A percentile compares a stretch with the other conserved stretches of the same genome.
phyloP scores from a whole-genome alignment of 1,139 yeast genomes.

The Geotrichum bryndzae region DNA sequence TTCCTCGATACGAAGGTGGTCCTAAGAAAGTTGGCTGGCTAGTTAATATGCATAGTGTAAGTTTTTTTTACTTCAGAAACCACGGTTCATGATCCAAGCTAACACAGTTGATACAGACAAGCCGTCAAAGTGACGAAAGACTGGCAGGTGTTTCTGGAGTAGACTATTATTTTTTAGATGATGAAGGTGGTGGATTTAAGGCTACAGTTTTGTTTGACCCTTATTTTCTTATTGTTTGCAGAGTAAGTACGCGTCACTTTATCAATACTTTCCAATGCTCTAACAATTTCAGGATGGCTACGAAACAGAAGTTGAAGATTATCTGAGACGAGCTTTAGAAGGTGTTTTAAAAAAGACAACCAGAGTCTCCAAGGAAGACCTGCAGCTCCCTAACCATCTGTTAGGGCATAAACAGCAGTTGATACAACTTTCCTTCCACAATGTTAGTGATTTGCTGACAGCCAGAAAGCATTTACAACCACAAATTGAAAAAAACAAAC shows the following conservation, averaged over 20 bases:
- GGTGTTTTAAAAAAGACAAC: slow-evolving; percentile 50
- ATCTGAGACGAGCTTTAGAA: slow-evolving; percentile 63
- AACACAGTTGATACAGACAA: slow-evolving; percentile 34
- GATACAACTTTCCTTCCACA: slow-evolving; percentile 66
- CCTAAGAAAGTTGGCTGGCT: slow-evolving; percentile 81
- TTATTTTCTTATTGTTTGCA: slow-evolving; percentile 70
- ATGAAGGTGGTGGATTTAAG: slow-evolving; percentile 94
- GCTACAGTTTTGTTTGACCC: slow-evolving; percentile 82
- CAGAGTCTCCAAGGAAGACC: slow-evolving; percentile 66
- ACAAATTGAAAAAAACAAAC: slow-evolving; percentile 60
- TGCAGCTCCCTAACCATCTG: slow-evolving; percentile 76
- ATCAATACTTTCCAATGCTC: neutral
- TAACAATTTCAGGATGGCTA: slow-evolving; percentile 35
- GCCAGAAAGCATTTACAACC: slow-evolving; percentile 71
- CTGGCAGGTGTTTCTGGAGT: slow-evolving; percentile 75
- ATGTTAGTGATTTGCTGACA: slow-evolving; percentile 62
- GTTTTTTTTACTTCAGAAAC: slow-evolving; percentile 6
- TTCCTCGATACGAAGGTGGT: slow-evolving; percentile 68
- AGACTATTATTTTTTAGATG: slow-evolving; percentile 92
- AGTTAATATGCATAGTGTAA: slow-evolving; percentile 56
- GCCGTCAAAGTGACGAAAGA: slow-evolving; percentile 50
- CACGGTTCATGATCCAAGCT: neutral
- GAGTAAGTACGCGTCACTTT: slow-evolving; percentile 32
- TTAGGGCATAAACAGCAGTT: slow-evolving; percentile 66
- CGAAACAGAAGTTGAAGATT: slow-evolving; percentile 85